Conservation (phyloP, 805 yeast species). For the Candida odintsovae region DNA sequence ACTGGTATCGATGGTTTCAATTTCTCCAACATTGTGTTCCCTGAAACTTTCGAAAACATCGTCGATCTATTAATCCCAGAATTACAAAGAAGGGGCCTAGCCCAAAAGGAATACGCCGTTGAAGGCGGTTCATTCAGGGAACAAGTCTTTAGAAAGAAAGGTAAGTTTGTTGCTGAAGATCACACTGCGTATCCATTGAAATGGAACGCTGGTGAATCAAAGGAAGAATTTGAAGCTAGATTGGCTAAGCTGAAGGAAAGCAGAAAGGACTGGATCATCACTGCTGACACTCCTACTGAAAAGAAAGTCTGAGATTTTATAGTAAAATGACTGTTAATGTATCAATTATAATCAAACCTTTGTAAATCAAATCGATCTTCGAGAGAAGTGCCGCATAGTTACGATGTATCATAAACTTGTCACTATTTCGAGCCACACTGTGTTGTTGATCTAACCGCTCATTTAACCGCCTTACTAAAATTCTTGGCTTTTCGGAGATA, state of each 20-base stretch:
- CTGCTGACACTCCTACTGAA: background rate
- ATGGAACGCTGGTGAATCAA: conserved; percentile 8
- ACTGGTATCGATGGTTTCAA: conserved; percentile 40
- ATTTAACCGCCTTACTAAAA: background rate
- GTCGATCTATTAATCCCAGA: conserved; percentile 35
- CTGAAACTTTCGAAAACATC: conserved; percentile 37
- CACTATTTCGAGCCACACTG: background rate
- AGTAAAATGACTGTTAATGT: too few species aligned
- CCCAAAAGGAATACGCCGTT: conserved; percentile 25
- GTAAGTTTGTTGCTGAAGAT: conserved; percentile 18
- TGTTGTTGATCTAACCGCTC: background rate
- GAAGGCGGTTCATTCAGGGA: conserved; percentile 34
- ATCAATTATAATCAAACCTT: too few species aligned
- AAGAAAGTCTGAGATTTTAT: background rate
- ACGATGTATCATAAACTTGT: background rate
- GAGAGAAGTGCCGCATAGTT: too few species aligned
- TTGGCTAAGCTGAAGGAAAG: background rate
- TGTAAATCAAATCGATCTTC: too few species aligned
- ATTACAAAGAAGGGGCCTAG: conserved; percentile 31
- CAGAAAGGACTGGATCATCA: conserved; percentile 1
- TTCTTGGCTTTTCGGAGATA: background rate
- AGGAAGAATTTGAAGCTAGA: conserved; percentile 6
- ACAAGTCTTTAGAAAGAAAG: conserved; percentile 22
- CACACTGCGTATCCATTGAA: conserved; percentile 5
- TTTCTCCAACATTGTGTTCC: conserved; percentile 33